These are phyloP conservation scores for Thraustotheca clavata DNA, from an alignment of 352 stramenopile genomes.

Conservation along the genomic window DNA sequence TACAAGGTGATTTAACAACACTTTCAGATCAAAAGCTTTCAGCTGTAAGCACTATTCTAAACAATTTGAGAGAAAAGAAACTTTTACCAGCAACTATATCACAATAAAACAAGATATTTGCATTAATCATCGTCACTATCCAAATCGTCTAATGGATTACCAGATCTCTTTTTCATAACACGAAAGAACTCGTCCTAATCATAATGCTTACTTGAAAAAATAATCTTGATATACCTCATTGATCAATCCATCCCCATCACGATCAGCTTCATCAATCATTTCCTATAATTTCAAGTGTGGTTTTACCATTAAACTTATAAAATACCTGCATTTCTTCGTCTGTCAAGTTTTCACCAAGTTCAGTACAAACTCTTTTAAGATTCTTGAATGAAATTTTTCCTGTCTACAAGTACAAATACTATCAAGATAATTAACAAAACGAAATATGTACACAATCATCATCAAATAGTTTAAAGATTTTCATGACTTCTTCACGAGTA, in stretches of 20 bases:
- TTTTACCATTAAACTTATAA: conserved; percentile 33
- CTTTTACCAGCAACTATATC: background rate
- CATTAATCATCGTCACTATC: conserved; percentile 82
- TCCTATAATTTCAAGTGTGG: conserved; percentile 44
- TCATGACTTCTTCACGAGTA: conserved; percentile 85
- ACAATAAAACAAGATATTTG: background rate
- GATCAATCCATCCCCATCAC: conserved; percentile 89
- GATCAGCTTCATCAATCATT: conserved; percentile 94
- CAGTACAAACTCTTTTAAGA: conserved; percentile 88
- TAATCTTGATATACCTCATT: conserved; percentile 41
- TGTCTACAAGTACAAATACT: conserved; percentile 28
- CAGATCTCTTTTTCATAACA: conserved; percentile 93
- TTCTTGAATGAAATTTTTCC: conserved; percentile 94
- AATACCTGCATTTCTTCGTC: conserved; percentile 40
- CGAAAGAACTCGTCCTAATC: conserved; percentile 88
- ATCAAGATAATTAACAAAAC: too few species aligned
- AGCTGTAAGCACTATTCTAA: conserved; percentile 27
- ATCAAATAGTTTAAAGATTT: conserved; percentile 95
- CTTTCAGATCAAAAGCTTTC: background rate
- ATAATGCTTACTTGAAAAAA: background rate
- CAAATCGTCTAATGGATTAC: conserved; percentile 88
- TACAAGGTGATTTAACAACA: conserved; percentile 19
- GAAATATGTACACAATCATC: conserved; percentile 58
- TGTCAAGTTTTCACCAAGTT: conserved; percentile 77
- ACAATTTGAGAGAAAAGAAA: conserved; percentile 13